Base-by-base conservation (phyloP, 768 basidiomycete genomes). In the Psilocybe tampanensis region DNA sequence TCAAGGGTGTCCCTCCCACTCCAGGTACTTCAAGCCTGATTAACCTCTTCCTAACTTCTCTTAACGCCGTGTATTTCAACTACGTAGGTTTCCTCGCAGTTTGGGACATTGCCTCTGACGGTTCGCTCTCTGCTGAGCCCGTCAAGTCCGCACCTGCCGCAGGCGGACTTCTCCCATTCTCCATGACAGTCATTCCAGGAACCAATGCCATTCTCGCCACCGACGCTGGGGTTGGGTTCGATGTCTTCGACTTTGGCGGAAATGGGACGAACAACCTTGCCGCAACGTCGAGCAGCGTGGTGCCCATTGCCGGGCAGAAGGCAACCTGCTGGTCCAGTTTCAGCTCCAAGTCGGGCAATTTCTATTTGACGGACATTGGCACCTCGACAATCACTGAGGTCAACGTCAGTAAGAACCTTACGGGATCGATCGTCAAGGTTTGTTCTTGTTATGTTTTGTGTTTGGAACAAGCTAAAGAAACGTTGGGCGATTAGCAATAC, bases 131-230 rank as follows among this genome's bases (percentile, higher is more conserved):
- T 2, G 32, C 63, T 32, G 68, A 78, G 53, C 76, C 77, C n/a
- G 61, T 64, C 68, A 66, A 66, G 54, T 64, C 70, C 8, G 60
- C 58, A 9, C 61, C 79, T 24, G 62, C 74, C 2, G 52, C 61
- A 15, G 78, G 80, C 29, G 82, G 80, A 6, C 66, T 77, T 1
- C 72, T 81, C 17, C 80, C 80, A 1, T 83, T 83, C 72, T 75
- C 75, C n/a, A 75, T 82, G 77, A 75, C 73, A 6, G 49, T 76
- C 47, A 73, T 79, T 43, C 64, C 73, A 8, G 61, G 47, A 2
- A 56, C 42, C 24, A 59, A 75, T 34, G 75, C 76, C 8, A 65
- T 78, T 47, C 64, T 79, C 6, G 74, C 74, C 2, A 75, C 75
- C 0, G 76, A 79, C 53, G 71, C 77, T 18, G 74, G 71, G 6